These are phyloP conservation scores for Aspergillus mulundensis DNA, from an alignment of 495 filamentous ascomycete species.

Conservation along the genomic window DNA sequence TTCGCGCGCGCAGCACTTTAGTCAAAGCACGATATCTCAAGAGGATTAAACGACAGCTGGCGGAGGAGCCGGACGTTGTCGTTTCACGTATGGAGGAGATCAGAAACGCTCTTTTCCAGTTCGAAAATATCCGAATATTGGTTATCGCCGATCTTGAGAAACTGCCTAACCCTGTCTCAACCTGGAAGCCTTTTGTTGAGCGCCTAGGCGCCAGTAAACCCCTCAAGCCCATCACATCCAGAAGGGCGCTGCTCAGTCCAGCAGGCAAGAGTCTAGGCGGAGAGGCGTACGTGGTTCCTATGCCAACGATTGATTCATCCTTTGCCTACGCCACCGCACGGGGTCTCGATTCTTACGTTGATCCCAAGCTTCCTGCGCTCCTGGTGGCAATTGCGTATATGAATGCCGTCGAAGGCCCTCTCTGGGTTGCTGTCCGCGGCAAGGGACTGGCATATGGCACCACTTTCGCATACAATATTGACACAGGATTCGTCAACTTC, in stretches of 20 bases:
- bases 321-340: constrained; percentile 71
- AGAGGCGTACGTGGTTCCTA: constrained; percentile 75
- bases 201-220: constrained; percentile 42
- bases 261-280: constrained; percentile 69
- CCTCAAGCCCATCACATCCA: constrained; percentile 56
- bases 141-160: constrained; percentile 79
- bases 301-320: constrained; percentile 91
- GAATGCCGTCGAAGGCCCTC: constrained; percentile 87
- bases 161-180: constrained; percentile 71
- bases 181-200: constrained; percentile 68
- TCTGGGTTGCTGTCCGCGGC: constrained; percentile 89
- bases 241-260: constrained; percentile 60
- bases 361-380: constrained; percentile 76
- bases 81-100: constrained; percentile 73
- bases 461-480: constrained; percentile 66
- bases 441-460: constrained; percentile 89
- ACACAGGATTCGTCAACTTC: constrained; percentile 75
- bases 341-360: constrained; percentile 68
- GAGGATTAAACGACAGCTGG: constrained; percentile 71
- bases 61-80: constrained; percentile 65
- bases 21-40: constrained; percentile 87
- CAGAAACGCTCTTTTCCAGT: constrained; percentile 65
- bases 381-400: constrained; percentile 87
- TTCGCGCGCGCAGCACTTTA: constrained; percentile 73
- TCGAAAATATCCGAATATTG: constrained; percentile 77